Evolutionary conservation across 2,329 filamentous ascomycete genomes (phyloP), one percentile per base, ranked within the genome.

Genomic region (Didymosphaeria variabile): DNA sequence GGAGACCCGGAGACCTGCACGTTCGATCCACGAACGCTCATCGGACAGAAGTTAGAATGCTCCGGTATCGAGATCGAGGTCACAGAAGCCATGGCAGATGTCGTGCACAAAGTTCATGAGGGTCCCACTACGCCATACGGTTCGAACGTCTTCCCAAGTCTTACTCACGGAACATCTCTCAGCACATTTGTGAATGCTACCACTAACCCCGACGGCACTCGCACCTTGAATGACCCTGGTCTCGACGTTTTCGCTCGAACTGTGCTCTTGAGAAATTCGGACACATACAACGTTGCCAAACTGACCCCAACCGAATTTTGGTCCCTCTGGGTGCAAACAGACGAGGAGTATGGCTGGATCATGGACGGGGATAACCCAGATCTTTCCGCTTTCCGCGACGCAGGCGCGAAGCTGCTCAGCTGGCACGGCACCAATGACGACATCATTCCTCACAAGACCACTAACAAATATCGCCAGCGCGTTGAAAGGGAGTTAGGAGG

Each of bases 381-480:
- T 60, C 61, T 73, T 3, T 59, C 62, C 15, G 59, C 57, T 7
- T 68, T 72, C 34, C 58, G 58, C 7, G 58, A 66, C 15, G 50
- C 62, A 7, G 68, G 70, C 15, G 62, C 57, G 13, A 73, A 74
- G 40, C 34, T 73, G 3, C 63, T 73, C 9, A 67, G 46, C 42
- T 74, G 65, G 66, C 70, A 72, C 55, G 72, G 70, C 9, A 61
- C 64, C 1, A 65, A 45, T 32, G 72, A 73, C 57, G 40, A 49
- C 26, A 50, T 62, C 15, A 65, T 73, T 44, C 55, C 65, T 7
- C 50, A 59, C 17, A 46, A 58, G 3, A 61, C 56, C 13, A 71
- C 66, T 2, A 32, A 64, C 5, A 49, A 64, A 3, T 71, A 71
- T 40, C 46, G 59, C 3, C 54, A 65, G 47, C 34, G 58, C 2